Percentiles rank a stretch among this genome's conserved stretches.
Evolutionary conservation across 2,329 filamentous ascomycete genomes (phyloP).

Genomic region (Penicillium sp.): DNA sequence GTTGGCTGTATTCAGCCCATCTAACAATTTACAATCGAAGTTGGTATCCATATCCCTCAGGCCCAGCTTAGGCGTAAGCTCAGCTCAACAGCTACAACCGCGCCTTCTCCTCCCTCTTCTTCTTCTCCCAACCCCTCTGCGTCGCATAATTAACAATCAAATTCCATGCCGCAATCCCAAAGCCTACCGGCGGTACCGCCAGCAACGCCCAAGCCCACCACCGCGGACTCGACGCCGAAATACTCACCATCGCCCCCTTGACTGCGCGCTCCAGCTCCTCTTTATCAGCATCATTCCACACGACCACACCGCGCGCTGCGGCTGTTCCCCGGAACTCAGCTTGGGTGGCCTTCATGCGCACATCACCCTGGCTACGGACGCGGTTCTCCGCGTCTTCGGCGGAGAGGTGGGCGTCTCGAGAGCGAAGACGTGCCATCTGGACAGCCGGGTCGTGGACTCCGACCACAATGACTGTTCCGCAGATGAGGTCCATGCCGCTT

Average conservation of each 20-base stretch:
- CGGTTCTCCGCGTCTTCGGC: constrained; percentile 87
- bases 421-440: constrained; percentile 79
- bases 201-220: constrained; percentile 82
- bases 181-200: constrained; percentile 74
- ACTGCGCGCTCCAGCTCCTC: constrained; percentile 72
- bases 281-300: constrained; percentile 86
- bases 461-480: constrained; percentile 84
- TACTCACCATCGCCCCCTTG: constrained; percentile 64
- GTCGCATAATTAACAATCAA: constrained; percentile 73
- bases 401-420: constrained; percentile 75
- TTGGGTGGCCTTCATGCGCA: constrained; percentile 78
- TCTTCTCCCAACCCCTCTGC: constrained; percentile 71
- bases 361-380: constrained; percentile 83
- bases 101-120: constrained; percentile 62
- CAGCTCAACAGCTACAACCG: constrained; percentile 46
- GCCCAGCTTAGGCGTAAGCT: too few relatives aligned
- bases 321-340: constrained; percentile 66
- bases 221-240: constrained; percentile 67
- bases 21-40: constrained; percentile 1
- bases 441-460: constrained; percentile 77
- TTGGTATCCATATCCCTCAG: neutral
- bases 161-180: constrained; percentile 69
- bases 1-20: neutral
- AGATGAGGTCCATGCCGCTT: constrained; percentile 80
- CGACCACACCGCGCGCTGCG: constrained; percentile 69